These are phyloP conservation scores for Ophiocordyceps robertsii DNA, from an alignment of 2,329 filamentous ascomycete genomes.

Conservation along the genomic window DNA sequence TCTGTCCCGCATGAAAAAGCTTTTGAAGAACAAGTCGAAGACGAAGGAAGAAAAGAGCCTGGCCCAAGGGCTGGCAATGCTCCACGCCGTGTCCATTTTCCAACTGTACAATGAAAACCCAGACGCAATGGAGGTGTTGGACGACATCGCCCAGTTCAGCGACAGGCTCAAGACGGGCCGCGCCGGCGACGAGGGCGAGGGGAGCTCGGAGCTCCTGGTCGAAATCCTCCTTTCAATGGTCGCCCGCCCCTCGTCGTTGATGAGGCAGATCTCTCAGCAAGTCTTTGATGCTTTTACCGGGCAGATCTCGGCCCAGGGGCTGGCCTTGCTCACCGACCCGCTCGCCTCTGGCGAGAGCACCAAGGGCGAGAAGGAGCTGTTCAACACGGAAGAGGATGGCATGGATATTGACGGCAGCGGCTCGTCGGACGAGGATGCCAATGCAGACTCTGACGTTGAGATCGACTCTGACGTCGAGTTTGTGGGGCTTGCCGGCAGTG, in stretches of 20 bases:
- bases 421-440: conserved; percentile 26
- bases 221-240: conserved; percentile 87
- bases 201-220: conserved; percentile 59
- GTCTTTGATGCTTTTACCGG: conserved; percentile 75
- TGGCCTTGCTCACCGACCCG: conserved; percentile 54
- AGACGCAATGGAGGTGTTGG: conserved; percentile 69
- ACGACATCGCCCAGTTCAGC: conserved; percentile 68
- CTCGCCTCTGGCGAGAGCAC: conserved; percentile 68
- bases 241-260: conserved; percentile 69
- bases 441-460: conserved; percentile 31
- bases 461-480: conserved; percentile 35
- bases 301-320: conserved; percentile 57
- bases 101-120: conserved; percentile 84
- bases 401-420: conserved; percentile 35
- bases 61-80: conserved; percentile 57
- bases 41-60: conserved; percentile 22
- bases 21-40: conserved; percentile 28
- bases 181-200: conserved; percentile 34
- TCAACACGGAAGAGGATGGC: conserved; percentile 53
- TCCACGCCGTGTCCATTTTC: conserved; percentile 74
- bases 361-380: conserved; percentile 75
- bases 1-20: conserved; percentile 36
- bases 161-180: conserved; percentile 43
- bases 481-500: conserved; percentile 27
- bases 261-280: conserved; percentile 75